Evolutionary conservation across 345 rosid genomes (phyloP).

Genomic region (Anacardium occidentale): DNA sequence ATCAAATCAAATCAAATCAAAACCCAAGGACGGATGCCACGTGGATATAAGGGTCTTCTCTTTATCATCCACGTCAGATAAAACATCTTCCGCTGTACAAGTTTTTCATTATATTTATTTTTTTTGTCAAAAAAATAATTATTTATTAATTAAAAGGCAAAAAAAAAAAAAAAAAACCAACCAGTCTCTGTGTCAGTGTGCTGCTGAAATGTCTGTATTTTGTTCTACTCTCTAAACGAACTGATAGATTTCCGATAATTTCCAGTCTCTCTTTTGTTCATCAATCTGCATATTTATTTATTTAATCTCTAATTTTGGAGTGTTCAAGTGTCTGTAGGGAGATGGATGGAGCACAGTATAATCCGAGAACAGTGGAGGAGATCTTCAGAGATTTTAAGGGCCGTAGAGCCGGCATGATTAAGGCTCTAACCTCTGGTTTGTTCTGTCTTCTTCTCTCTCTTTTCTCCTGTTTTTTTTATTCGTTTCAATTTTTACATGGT

Average conservation of each 20-base stretch:
- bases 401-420: slow-evolving; percentile 71
- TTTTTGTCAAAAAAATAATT: no score
- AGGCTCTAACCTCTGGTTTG: slow-evolving; percentile 69
- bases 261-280: not conserved
- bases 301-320: not conserved
- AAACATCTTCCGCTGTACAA: not conserved
- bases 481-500: not conserved
- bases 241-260: not conserved
- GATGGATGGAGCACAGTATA: slow-evolving; percentile 64
- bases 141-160: not conserved
- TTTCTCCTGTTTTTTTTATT: not conserved
- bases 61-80: slow-evolving; percentile 22
- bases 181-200: not conserved
- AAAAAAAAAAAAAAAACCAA: not conserved
- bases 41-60: not conserved
- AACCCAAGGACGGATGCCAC: slow-evolving; percentile 16
- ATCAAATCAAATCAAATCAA: no score
- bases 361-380: slow-evolving; percentile 71
- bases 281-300: not conserved
- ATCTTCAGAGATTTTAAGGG: slow-evolving; percentile 78
- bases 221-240: not conserved
- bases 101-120: not conserved
- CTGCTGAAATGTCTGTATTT: slow-evolving; percentile 12
- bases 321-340: slow-evolving; percentile 26
- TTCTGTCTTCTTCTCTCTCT: slow-evolving; percentile 14